Base-by-base conservation (phyloP, 106 monocot genomes). In the Dactylorhiza incarnata region DNA sequence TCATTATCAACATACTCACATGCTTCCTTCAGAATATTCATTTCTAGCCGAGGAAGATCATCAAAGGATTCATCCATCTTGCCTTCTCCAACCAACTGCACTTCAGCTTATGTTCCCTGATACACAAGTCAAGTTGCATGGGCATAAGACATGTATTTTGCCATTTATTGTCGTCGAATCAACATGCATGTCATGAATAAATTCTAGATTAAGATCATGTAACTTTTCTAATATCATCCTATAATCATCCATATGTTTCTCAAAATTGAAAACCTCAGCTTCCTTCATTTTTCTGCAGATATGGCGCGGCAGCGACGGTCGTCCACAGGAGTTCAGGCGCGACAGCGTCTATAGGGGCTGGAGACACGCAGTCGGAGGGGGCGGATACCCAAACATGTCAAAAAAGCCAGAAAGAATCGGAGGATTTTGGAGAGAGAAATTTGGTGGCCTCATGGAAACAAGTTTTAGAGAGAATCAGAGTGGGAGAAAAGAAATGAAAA, bases 241-340 rank as follows among this genome's bases (percentile, higher is more conserved):
- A 73, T 78, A 74, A 47, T 71, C 66, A 66, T 82, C 73, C 83
- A 50, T 79, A 9, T 76, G 71, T 24, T 45, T 48, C 25, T 80
- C 48, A 47, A 91, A 83, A 46, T 81, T 73, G 9, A 71, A 51
- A 15, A 82, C n/a, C 78, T 84, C 87, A 17, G 66, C 43, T 68
- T 76, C 49, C 47, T 95, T 87, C 58, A 75, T 87, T 9, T 76
- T n/a, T n/a, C n/a, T n/a, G n/a, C n/a, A n/a, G n/a, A n/a, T n/a
- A n/a, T n/a, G n/a, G n/a, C n/a, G n/a, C n/a, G n/a, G n/a, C n/a
- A n/a, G n/a, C n/a, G n/a, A n/a, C n/a, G n/a, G n/a, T n/a, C n/a
- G n/a, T n/a, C n/a, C n/a, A n/a, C n/a, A n/a, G n/a, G n/a, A n/a
- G n/a, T n/a, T n/a, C n/a, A n/a, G n/a, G n/a, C n/a, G n/a, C n/a